Conservation (phyloP, 108 stramenopile species). For the Skeletonema potamos region DNA sequence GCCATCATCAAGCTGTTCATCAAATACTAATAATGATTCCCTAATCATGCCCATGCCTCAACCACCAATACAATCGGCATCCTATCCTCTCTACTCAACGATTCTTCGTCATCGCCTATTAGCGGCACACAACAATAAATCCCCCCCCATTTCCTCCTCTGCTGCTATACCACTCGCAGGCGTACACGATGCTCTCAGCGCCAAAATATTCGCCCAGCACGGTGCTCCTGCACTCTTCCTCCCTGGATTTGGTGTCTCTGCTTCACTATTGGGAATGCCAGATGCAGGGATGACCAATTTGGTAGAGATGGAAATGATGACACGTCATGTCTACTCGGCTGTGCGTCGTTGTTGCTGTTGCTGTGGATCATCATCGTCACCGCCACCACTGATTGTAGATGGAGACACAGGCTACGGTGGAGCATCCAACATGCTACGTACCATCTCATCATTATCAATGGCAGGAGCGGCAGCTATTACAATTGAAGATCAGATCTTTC, state of each 20-base stretch:
- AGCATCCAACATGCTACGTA: slow-evolving; percentile 53
- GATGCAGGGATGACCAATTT: slow-evolving; percentile 55
- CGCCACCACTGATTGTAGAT: slow-evolving; percentile 54
- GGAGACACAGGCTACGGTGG: slow-evolving; percentile 70
- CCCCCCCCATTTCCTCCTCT: too few relatives aligned
- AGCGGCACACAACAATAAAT: too few relatives aligned
- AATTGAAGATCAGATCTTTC: slow-evolving; percentile 66
- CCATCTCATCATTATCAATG: slow-evolving; percentile 43
- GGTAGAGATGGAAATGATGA: slow-evolving; percentile 51
- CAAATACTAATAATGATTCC: background rate
- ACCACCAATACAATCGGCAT: slow-evolving; percentile 5
- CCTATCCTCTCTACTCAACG: slow-evolving; percentile 8
- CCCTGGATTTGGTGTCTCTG: slow-evolving; percentile 60
- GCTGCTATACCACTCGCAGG: slow-evolving; percentile 34
- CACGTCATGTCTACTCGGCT: slow-evolving; percentile 21
- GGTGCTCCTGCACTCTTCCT: slow-evolving; percentile 48
- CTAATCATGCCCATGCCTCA: slow-evolving; percentile 11
- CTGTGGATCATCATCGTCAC: background rate
- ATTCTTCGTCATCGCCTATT: slow-evolving; percentile 6
- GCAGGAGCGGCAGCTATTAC: slow-evolving; percentile 58
- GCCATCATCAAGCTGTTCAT: background rate
- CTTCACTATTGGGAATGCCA: slow-evolving; percentile 48
- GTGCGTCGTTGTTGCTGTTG: background rate
- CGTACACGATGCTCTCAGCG: slow-evolving; percentile 64
- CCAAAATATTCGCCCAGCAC: slow-evolving; percentile 49